Conservation (phyloP, 176 grass and related monocot genomes). For the Chloris gayana region DNA sequence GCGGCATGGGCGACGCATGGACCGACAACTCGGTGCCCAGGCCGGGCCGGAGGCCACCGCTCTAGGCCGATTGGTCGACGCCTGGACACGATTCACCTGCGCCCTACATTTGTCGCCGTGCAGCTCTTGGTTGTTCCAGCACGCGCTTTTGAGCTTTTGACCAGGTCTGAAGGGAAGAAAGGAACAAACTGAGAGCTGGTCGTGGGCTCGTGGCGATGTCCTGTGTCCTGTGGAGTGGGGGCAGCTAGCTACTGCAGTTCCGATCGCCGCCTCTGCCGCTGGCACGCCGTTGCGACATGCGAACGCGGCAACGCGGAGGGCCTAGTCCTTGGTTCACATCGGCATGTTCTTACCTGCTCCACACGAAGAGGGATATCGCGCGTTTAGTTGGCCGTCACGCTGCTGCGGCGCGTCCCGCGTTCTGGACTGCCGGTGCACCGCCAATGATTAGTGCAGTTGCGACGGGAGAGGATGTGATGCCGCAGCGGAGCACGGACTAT, state of each 20-base stretch:
- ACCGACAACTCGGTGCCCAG: not conserved
- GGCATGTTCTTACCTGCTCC: not conserved
- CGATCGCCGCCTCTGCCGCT: not conserved
- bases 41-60: not conserved
- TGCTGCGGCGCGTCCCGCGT: not conserved
- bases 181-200: not conserved
- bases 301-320: not conserved
- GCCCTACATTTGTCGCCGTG: conserved; percentile 5
- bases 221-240: not conserved
- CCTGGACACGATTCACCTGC: not conserved
- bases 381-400: conserved; percentile 4
- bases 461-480: not conserved
- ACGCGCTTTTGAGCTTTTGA: conserved; percentile 37
- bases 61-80: not conserved
- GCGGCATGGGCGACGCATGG: conserved; percentile 7
- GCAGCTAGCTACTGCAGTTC: not conserved
- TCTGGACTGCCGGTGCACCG: not conserved
- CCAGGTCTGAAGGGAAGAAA: not conserved
- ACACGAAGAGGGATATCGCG: not conserved
- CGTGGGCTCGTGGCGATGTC: not conserved
- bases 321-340: not conserved
- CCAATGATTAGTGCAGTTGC: not conserved
- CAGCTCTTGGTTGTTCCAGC: not conserved
- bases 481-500: not conserved
- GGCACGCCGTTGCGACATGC: not conserved